Evolutionary conservation across 257 asterid species (phyloP), one percentile per base, ranked within the genome.

Genomic region (Ocimum tenuiflorum): DNA sequence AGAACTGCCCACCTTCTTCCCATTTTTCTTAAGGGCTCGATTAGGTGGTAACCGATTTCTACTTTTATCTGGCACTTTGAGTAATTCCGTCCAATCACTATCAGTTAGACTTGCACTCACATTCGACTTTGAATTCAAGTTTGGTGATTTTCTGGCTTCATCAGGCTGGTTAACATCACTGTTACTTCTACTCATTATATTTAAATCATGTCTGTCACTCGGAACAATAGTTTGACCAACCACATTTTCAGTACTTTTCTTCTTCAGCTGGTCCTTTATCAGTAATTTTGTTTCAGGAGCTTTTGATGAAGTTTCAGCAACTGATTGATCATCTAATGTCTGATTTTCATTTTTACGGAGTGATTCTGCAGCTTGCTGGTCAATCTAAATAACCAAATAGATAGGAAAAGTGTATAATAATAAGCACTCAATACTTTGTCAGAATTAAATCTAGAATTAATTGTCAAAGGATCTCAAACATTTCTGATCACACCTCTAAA

Each of bases 331-430:
- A 51, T 76, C 90, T 36, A 80, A 70, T 70, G 83, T 80, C 13
- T 73, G 70, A 57, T 80, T 82, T 52, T 94, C 97, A 70, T 77
- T 80, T 80, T 94, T 90, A 31, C 88, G 71, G 12, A 94, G 95
- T 11, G 97, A 88, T 20, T 80, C 97, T 33, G 99, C 99, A 62
- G 99, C 99, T 88, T 94, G 97, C 76, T 86, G 94, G 75, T 94
- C 99, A 57, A 94, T 90, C 99, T 94, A 79, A 72, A 74, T 66
- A 73, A 42, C 60, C 70, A 74, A 73, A 72, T 70, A 55, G 56
- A 54, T 58, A 23, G 23, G 51, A 35, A 33, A 56, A 60, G n/a
- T n/a, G 7, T 50, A 19, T 61, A 45, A 64, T 13, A 50, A 24
- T 36, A 39, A 45, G 56, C 60, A 51, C 35, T 35, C 47, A 31